phyloP scores from a whole-genome alignment of 2,329 filamentous ascomycete species.

The Cordyceps militaris region DNA sequence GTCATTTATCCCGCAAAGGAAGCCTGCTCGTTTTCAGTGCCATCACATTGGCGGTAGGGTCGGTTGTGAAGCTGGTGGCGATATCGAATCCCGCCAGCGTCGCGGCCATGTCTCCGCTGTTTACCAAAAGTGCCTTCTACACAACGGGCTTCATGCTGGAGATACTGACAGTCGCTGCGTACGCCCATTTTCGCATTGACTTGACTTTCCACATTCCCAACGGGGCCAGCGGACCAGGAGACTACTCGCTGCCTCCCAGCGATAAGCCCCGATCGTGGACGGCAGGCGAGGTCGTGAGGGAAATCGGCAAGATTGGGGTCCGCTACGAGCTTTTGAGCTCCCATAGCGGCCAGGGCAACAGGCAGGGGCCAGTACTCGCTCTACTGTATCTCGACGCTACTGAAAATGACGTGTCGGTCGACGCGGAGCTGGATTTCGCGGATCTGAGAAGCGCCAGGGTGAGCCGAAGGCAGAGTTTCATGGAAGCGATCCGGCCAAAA shows the following conservation, averaged over 20 bases:
- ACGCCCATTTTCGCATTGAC: conserved; percentile 24
- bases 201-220: conserved; percentile 25
- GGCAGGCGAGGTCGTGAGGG: not conserved
- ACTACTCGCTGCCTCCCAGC: not conserved
- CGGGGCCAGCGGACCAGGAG: conserved; percentile 14
- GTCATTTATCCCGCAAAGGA: conserved; percentile 23
- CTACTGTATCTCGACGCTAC: not conserved
- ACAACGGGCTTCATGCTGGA: conserved; percentile 29
- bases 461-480: conserved; percentile 4
- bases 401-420: not conserved
- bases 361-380: not conserved
- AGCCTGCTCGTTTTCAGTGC: conserved; percentile 21
- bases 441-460: not conserved
- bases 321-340: not conserved
- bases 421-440: not conserved
- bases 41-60: conserved; percentile 17
- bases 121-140: conserved; percentile 28
- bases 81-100: not conserved
- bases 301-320: not conserved
- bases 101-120: conserved; percentile 22
- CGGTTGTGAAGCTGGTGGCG: conserved; percentile 16
- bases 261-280: not conserved
- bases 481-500: not conserved
- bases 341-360: not conserved
- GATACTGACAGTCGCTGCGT: conserved; percentile 21